Conservation (phyloP, 2,329 filamentous ascomycete species). For the Clonostachys solani region DNA sequence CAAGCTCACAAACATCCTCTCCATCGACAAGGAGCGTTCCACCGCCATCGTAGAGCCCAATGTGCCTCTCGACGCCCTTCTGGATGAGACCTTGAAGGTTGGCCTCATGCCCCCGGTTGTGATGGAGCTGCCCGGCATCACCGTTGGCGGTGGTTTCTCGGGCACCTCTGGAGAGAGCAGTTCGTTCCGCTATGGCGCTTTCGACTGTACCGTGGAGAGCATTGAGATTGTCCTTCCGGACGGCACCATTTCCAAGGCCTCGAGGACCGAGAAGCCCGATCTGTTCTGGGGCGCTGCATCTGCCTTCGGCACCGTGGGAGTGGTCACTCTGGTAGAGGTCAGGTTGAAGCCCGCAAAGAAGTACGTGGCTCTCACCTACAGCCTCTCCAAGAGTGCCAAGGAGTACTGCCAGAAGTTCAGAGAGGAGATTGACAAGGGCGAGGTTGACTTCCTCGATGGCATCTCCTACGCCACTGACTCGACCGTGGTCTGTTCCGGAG, state of each 20-base stretch:
- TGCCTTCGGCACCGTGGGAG: slow-evolving; percentile 62
- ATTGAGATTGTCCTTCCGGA: slow-evolving; percentile 63
- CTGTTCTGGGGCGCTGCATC: slow-evolving; percentile 63
- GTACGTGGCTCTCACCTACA: slow-evolving; percentile 56
- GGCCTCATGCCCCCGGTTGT: slow-evolving; percentile 61
- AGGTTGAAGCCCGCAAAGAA: slow-evolving; percentile 48
- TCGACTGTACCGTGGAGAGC: slow-evolving; percentile 55
- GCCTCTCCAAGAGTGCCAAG: slow-evolving; percentile 33
- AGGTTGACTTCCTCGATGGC: slow-evolving; percentile 63
- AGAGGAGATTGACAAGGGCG: slow-evolving; percentile 27
- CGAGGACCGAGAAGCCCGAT: slow-evolving; percentile 48
- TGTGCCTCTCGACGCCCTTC: slow-evolving; percentile 62
- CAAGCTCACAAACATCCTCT: slow-evolving; percentile 56
- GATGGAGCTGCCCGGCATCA: slow-evolving; percentile 72
- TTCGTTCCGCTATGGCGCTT: slow-evolving; percentile 63
- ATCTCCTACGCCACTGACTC: slow-evolving; percentile 55
- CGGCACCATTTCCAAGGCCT: slow-evolving; percentile 51
- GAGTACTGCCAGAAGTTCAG: slow-evolving; percentile 37
- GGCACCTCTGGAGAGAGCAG: slow-evolving; percentile 66
- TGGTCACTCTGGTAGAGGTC: slow-evolving; percentile 60
- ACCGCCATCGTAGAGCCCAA: slow-evolving; percentile 67
- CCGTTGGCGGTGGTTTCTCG: slow-evolving; percentile 63
- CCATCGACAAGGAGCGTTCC: slow-evolving; percentile 45
- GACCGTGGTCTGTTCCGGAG: slow-evolving; percentile 58
- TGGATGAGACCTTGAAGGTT: slow-evolving; percentile 50